A percentile compares a stretch with the other conserved stretches of the same genome.
phyloP scores from a whole-genome alignment of 345 rosid genomes.

The Rhizophora apiculata region DNA sequence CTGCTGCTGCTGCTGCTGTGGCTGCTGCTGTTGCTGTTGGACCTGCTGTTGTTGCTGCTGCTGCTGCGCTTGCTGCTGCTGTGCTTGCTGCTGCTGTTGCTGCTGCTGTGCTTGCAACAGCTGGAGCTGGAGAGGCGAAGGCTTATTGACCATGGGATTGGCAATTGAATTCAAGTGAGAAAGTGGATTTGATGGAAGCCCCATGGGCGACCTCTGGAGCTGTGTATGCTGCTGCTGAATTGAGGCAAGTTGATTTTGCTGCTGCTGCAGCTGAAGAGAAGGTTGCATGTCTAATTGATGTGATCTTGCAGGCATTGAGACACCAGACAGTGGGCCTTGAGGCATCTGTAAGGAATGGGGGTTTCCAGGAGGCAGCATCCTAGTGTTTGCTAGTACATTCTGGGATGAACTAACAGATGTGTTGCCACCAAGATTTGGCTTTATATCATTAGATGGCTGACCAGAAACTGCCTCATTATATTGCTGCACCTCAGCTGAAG shows the following conservation, averaged over 20 bases:
- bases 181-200: conserved; percentile 56
- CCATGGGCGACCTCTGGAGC: conserved; percentile 63
- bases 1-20: conserved; percentile 29
- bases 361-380: conserved; percentile 75
- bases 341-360: conserved; percentile 70
- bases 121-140: conserved; percentile 65
- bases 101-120: conserved; percentile 39
- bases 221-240: conserved; percentile 70
- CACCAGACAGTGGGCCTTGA: conserved; percentile 62
- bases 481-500: conserved; percentile 51
- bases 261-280: conserved; percentile 41
- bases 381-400: conserved; percentile 46
- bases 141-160: conserved; percentile 68
- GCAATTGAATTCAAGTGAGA: conserved; percentile 60
- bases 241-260: conserved; percentile 52
- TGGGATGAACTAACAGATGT: conserved; percentile 44
- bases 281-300: conserved; percentile 60
- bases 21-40: conserved; percentile 31
- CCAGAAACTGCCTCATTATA: conserved; percentile 53
- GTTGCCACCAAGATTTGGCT: conserved; percentile 46
- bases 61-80: conserved; percentile 21
- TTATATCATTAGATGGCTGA: conserved; percentile 53
- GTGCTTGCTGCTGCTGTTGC: conserved; percentile 40
- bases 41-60: conserved; percentile 23
- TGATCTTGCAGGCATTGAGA: conserved; percentile 58